A percentile compares a stretch with the other conserved stretches of the same genome.
Evolutionary conservation across 805 yeast genomes (phyloP).

Genomic region (Myxozyma nipponensis): DNA sequence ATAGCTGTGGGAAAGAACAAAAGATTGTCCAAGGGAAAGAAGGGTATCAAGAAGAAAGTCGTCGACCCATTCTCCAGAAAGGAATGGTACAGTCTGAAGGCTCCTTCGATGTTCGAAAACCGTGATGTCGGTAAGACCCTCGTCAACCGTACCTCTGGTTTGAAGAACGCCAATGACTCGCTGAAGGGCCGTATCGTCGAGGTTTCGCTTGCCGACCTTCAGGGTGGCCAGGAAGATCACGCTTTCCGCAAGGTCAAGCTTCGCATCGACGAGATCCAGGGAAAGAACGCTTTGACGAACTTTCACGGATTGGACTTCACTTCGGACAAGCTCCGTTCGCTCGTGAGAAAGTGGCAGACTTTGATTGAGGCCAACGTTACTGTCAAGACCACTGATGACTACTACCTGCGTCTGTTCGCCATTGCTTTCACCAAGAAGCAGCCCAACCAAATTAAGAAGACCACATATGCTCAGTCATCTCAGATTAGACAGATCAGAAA

Average conservation of each 20-base stretch:
- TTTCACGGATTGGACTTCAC: conserved; percentile 99
- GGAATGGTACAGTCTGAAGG: conserved; percentile 69
- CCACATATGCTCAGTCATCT: conserved; percentile 96
- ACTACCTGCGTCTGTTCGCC: conserved; percentile 92
- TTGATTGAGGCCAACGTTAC: conserved; percentile 97
- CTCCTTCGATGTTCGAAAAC: conserved; percentile 97
- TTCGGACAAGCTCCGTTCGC: conserved; percentile 93
- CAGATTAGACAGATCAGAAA: conserved; percentile 97
- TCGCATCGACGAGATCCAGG: conserved; percentile 99
- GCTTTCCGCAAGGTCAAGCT: conserved; percentile 95
- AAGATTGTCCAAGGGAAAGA: conserved; percentile 82
- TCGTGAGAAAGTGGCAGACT: conserved; percentile 99
- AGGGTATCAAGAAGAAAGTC: conserved; percentile 98
- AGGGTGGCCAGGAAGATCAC: conserved; percentile 94
- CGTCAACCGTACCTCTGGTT: conserved; percentile 97
- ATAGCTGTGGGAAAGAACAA: conserved; percentile 89
- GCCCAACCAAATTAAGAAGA: conserved; percentile 94
- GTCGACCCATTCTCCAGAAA: conserved; percentile 99
- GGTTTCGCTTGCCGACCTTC: conserved; percentile 93
- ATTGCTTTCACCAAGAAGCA: conserved; percentile 98
- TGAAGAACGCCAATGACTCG: conserved; percentile 94
- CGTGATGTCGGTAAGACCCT: conserved; percentile 98
- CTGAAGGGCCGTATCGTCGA: conserved; percentile 97
- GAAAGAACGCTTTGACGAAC: conserved; percentile 97
- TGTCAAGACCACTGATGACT: conserved; percentile 96